Evolutionary conservation across 2,329 filamentous ascomycete genomes (phyloP).

Genomic region (Lachnellula hyalina): DNA sequence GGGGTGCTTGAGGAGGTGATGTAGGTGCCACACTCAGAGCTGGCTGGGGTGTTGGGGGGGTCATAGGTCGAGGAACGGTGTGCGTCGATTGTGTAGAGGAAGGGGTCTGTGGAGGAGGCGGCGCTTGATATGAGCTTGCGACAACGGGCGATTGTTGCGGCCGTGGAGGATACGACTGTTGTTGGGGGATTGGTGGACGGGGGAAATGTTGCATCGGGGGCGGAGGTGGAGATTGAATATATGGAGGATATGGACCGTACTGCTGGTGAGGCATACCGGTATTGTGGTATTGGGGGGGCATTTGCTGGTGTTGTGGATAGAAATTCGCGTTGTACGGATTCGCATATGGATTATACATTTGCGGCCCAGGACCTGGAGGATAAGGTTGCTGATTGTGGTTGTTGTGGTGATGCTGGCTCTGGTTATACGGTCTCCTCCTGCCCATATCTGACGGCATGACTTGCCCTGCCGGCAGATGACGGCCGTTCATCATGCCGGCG

Average conservation of each 20-base stretch:
- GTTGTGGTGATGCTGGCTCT: conserved; percentile 32
- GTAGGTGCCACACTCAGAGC: conserved; percentile 23
- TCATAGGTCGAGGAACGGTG: conserved; percentile 33
- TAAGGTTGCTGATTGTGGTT: conserved; percentile 40
- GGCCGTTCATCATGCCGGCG: conserved; percentile 72
- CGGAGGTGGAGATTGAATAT: conserved; percentile 45
- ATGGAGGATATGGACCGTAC: conserved; percentile 39
- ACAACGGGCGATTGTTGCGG: conserved; percentile 48
- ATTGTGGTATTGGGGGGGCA: conserved; percentile 55
- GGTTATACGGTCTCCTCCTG: conserved; percentile 30
- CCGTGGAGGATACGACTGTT: conserved; percentile 37
- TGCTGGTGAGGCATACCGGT: conserved; percentile 41
- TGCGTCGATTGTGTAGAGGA: conserved; percentile 32
- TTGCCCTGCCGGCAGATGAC: conserved; percentile 74
- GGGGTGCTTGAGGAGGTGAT: conserved; percentile 23
- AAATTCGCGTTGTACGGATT: conserved; percentile 45
- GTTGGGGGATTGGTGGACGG: conserved; percentile 35
- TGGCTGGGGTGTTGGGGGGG: conserved; percentile 42
- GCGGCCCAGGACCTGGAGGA: conserved; percentile 29
- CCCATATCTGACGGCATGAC: conserved; percentile 36
- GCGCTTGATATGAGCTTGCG: conserved; percentile 52
- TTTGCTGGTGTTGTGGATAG: conserved; percentile 51
- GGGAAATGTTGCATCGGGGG: conserved; percentile 49
- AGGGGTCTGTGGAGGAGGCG: conserved; percentile 36
- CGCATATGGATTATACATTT: conserved; percentile 48